These are phyloP conservation scores for Oidiodendron maius DNA, from an alignment of 495 filamentous ascomycete species.

Conservation along the genomic window DNA sequence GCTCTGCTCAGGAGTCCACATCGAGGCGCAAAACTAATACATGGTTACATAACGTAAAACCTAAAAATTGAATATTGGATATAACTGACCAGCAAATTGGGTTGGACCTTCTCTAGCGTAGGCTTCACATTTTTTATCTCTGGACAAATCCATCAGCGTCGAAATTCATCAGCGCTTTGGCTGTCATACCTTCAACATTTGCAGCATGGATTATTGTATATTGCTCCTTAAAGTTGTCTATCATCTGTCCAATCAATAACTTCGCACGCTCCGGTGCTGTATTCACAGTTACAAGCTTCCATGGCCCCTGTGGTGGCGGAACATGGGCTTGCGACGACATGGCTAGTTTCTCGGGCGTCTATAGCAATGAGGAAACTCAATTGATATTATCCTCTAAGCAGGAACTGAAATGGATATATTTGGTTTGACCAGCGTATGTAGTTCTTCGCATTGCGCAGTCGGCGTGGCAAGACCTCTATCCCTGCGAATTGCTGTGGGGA, in stretches of 20 bases:
- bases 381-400: no score
- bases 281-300: conserved; percentile 61
- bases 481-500: no score
- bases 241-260: conserved; percentile 51
- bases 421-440: no score
- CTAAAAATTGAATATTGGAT: background rate
- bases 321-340: no score
- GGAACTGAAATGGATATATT: no score
- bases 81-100: conserved; percentile 37
- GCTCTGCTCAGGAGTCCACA: conserved; percentile 59
- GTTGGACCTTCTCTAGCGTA: conserved; percentile 42
- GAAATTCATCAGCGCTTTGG: background rate
- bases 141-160: conserved; percentile 11
- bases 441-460: no score
- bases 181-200: conserved; percentile 45
- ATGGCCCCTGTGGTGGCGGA: conserved; percentile 41
- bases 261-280: conserved; percentile 61
- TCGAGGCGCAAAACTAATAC: conserved; percentile 54
- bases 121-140: conserved; percentile 45
- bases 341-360: no score
- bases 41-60: background rate
- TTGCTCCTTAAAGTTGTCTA: conserved; percentile 50
- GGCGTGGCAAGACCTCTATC: no score
- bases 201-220: conserved; percentile 54
- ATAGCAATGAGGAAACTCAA: no score